These are phyloP conservation scores for Colletotrichum gigasporum DNA, from an alignment of 2,329 filamentous ascomycete genomes.

Conservation along the genomic window DNA sequence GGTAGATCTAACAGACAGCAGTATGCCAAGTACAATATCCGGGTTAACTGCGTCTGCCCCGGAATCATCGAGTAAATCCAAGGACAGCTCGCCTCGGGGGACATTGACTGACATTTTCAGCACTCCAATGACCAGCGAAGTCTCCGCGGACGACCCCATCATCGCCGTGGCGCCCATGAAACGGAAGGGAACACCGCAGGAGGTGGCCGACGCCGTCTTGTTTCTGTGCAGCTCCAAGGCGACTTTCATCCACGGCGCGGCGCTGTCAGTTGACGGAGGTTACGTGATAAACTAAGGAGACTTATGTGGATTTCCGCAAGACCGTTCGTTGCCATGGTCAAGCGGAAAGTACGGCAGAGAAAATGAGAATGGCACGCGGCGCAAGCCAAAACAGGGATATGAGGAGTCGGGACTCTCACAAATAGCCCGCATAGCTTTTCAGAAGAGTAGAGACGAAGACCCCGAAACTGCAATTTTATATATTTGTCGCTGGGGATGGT, in stretches of 20 bases:
- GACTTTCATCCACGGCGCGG: constrained; percentile 54
- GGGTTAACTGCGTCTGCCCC: constrained; percentile 57
- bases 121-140: constrained; percentile 53
- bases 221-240: constrained; percentile 56
- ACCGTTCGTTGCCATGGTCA: no score
- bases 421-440: no score
- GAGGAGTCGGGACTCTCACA: no score
- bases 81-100: neutral
- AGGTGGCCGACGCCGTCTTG: constrained; percentile 56
- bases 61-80: constrained; percentile 51
- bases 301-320: no score
- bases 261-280: constrained; percentile 55
- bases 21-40: constrained; percentile 55
- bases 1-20: constrained; percentile 28
- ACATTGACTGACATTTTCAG: constrained; percentile 18
- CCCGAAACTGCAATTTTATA: no score
- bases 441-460: no score
- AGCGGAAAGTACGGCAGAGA: no score
- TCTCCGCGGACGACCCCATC: constrained; percentile 43
- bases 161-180: constrained; percentile 47
- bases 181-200: constrained; percentile 52
- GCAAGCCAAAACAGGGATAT: no score
- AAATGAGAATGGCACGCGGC: no score
- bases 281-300: constrained; percentile 40
- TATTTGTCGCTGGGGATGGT: no score